Evolutionary conservation across 768 basidiomycete species (phyloP), one percentile per base, ranked within the genome.

Genomic region (Rossbeevera mucosa): DNA sequence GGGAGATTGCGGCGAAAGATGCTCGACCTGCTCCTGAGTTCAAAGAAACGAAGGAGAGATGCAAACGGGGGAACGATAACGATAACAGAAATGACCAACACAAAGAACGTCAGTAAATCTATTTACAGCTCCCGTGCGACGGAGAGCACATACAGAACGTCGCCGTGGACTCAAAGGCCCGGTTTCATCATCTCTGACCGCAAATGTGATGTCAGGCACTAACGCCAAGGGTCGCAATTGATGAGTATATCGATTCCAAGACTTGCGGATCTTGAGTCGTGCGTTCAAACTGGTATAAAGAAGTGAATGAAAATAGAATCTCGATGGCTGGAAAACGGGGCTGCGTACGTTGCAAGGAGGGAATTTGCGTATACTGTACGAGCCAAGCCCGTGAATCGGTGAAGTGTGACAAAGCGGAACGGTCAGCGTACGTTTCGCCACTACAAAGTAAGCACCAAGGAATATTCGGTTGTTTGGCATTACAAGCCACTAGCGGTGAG

Each of bases 401-500:
- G n/a, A 2, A 6, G 13, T 22, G 29, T 18, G 14, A 13, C 44
- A 12, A n/a, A 1, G 30, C 13, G n/a, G 5, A 24, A 22, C 8
- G n/a, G 1, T 24, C 18, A 26, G 47, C 64, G 25, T 38, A 66
- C 64, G 44, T 48, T 66, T 64, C 21, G 24, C 64, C 7, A 64
- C 51, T 6, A 59, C 51, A 43, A 64, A 64, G 25, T 66, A 58
- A 20, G 66, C 20, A 26, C 62, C 62, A 2, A 66, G 53, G 22
- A 61, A 64, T 51, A 66, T 45, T 36, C 64, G 55, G 25, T 66
- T 66, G 7, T 61, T 13, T 5, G 62, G 59, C 65, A 64, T 64
- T 11, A 11, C 48, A 11, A 26, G n/a, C 62, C 56, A 66, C 63
- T 66, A 20, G n/a, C 50, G 11, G 5, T 7, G 22, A 6, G 7